phyloP scores from a whole-genome alignment of 1,284 basidiomycete species.

The Takashimella tepidaria region DNA sequence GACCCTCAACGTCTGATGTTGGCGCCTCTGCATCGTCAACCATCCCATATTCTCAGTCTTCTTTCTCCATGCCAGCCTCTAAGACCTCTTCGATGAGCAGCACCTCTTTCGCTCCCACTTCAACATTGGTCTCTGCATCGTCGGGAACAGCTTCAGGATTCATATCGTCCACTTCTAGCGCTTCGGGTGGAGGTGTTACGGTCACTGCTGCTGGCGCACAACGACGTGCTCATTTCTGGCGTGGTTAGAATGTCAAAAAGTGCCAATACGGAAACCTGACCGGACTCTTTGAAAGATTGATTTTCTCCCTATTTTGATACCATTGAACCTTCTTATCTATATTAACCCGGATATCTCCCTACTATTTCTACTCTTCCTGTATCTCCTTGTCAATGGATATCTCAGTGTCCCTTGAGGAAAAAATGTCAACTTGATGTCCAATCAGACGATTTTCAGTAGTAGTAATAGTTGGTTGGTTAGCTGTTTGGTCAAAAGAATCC shows the following conservation, averaged over 20 bases:
- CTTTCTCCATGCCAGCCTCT: not conserved
- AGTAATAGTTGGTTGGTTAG: no score
- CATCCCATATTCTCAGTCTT: conserved; percentile 62
- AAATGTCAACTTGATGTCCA: no score
- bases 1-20: not conserved
- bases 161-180: not conserved
- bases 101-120: not conserved
- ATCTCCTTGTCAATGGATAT: no score
- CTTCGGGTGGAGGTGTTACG: conserved; percentile 11
- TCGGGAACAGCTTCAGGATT: not conserved
- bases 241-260: not conserved
- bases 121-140: not conserved
- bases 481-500: no score
- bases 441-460: no score
- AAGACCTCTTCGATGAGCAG: conserved; percentile 4
- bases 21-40: not conserved
- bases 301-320: no score
- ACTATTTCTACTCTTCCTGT: no score
- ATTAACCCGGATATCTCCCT: no score
- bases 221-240: conserved; percentile 6
- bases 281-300: no score
- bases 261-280: not conserved
- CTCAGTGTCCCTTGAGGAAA: no score
- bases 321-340: no score
- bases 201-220: conserved; percentile 15